Percentiles rank a stretch among this genome's conserved stretches.
Evolutionary conservation across 208 protist genomes (phyloP).

Genomic region (Acanthamoeba royreba): DNA sequence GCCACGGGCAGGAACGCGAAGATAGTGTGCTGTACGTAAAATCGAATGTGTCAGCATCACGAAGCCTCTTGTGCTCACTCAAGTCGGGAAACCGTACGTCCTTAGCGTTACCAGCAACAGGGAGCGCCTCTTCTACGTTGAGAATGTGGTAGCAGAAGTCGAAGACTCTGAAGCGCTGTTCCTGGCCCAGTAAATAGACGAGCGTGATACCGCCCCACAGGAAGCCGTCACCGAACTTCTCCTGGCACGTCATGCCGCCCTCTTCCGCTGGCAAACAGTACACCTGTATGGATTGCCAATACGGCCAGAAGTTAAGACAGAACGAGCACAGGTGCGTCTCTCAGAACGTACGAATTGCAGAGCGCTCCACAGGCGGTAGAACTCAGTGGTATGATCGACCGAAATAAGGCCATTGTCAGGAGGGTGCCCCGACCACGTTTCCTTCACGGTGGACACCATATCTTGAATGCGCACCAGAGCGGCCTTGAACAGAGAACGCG

Average conservation of each 20-base stretch:
- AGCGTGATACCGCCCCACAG: conserved; percentile 68
- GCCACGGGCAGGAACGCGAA: conserved; percentile 2
- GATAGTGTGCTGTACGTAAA: not conserved
- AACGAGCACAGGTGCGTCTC: too few relatives aligned
- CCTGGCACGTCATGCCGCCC: conserved; percentile 43
- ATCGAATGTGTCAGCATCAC: not conserved
- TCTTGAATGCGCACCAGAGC: conserved; percentile 41
- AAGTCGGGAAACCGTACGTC: not conserved
- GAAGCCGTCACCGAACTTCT: conserved; percentile 78
- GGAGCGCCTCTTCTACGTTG: conserved; percentile 44
- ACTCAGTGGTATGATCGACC: conserved; percentile 67
- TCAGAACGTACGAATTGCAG: conserved; percentile 72
- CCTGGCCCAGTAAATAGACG: conserved; percentile 57
- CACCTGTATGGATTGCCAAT: not conserved
- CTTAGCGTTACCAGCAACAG: not conserved
- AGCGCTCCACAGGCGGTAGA: conserved; percentile 78
- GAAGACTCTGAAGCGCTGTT: conserved; percentile 67
- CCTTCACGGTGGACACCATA: conserved; percentile 46
- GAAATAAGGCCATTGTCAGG: conserved; percentile 67
- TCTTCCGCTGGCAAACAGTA: conserved; percentile 12
- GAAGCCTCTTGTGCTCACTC: not conserved
- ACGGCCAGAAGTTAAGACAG: not conserved
- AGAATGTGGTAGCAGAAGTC: conserved; percentile 75
- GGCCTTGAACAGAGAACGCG: conserved; percentile 62
- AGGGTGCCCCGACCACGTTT: conserved; percentile 44